phyloP scores from a whole-genome alignment of 768 basidiomycete species.

The Termitomyces sp. region DNA sequence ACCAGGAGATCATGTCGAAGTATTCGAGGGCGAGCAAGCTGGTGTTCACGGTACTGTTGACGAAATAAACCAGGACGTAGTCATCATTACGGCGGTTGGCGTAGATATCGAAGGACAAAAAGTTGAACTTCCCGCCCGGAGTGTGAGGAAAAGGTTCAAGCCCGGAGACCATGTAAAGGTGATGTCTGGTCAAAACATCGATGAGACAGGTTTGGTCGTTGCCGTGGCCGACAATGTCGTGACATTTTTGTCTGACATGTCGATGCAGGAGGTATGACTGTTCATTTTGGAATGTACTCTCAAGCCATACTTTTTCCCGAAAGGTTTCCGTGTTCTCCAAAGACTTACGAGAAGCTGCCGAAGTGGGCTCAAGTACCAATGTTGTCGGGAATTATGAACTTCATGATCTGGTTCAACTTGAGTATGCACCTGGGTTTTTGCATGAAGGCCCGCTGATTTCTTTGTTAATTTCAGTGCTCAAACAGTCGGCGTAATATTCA shows the following conservation, averaged over 20 bases:
- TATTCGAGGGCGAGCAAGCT: constrained; percentile 94
- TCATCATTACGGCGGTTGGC: constrained; percentile 75
- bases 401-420: constrained; percentile 94
- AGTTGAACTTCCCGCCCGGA: constrained; percentile 80
- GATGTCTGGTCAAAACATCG: constrained; percentile 89
- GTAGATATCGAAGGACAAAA: constrained; percentile 84
- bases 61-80: constrained; percentile 81
- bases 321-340: constrained; percentile 97
- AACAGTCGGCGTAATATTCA: constrained; percentile 96
- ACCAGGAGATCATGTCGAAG: constrained; percentile 96
- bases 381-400: constrained; percentile 91
- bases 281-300: not conserved
- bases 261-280: constrained; percentile 78
- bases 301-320: not conserved
- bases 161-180: constrained; percentile 99
- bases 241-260: constrained; percentile 96
- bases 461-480: constrained; percentile 53
- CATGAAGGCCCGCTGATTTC: not conserved
- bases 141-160: constrained; percentile 93
- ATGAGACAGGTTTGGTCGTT: constrained; percentile 95
- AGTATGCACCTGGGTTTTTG: constrained; percentile 50
- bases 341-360: constrained; percentile 95
- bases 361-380: constrained; percentile 90
- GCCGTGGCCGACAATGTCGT: constrained; percentile 87
- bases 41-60: constrained; percentile 93